Evolutionary conservation across 768 basidiomycete species (phyloP), one percentile per base, ranked within the genome.

Genomic region (Ramaria sp.): DNA sequence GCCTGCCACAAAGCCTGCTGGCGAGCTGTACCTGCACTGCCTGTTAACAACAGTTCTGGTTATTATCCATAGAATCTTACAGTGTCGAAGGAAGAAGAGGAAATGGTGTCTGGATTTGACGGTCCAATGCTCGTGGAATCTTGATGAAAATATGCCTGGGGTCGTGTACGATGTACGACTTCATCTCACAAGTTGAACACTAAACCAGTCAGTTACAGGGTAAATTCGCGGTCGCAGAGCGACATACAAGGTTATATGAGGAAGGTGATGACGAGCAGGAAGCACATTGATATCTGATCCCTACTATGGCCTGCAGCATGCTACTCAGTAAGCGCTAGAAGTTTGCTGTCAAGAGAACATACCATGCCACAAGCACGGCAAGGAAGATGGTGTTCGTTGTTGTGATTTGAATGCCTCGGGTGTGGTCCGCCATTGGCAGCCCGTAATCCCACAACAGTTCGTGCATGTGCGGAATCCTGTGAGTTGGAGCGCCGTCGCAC

Each of bases 91-190:
- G 53, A 10, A 95, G 65, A 59, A 93, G 70, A 0, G 85, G 78
- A n/a, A 65, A 68, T 0, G 72, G 61, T 0, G 78, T 78, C 48
- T 72, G 69, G 36, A 85, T 70, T 1, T 76, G 76, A 13, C 75
- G 72, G 27, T 89, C 76, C 10, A 94, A 83, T 2, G 86, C 88
- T 18, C 88, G 77, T 32, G 82, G 82, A 32, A 97, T 73, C 63
- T 90, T 94, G 73, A 95, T 80, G 70, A 96, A 97, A 10, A 85
- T 71, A 58, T 97, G 93, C 68, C 76, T 77, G 0, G 90, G 82
- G 64, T 95, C 82, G 63, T 97, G 93, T 16, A 88, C 62, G 5
- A 74, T 67, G 62, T 92, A 88, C 0, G 92, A 95, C 39, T 72
- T 74, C 28, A 70, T 68, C 67, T 97, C 93, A 64, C 93, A 97